Conservation (phyloP, 805 yeast genomes). For the Myxozyma geophila region DNA sequence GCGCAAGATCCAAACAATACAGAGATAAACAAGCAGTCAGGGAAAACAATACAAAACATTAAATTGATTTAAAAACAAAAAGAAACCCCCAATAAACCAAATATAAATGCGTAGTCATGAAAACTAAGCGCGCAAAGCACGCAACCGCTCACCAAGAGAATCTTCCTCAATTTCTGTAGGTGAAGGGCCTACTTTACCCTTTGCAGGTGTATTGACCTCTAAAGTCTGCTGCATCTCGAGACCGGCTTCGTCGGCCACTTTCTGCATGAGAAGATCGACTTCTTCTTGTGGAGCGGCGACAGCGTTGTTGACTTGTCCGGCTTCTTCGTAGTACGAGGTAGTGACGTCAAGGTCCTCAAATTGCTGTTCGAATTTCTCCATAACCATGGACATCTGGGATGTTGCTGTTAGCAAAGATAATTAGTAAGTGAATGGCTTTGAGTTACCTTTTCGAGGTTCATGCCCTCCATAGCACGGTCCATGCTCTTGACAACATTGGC, state of each 20-base stretch:
- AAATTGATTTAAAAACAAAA: background rate
- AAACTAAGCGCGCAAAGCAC: conserved; percentile 66
- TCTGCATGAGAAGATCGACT: conserved; percentile 85
- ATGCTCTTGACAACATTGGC: conserved; percentile 88
- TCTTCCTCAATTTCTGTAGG: conserved; percentile 71
- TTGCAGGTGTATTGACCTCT: conserved; percentile 54
- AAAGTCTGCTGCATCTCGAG: conserved; percentile 86
- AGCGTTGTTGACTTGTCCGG: conserved; percentile 87
- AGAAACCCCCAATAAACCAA: background rate
- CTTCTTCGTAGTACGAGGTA: conserved; percentile 88
- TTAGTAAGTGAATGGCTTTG: background rate
- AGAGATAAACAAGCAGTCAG: too few relatives aligned
- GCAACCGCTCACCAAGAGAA: conserved; percentile 78
- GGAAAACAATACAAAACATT: too few relatives aligned
- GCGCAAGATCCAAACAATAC: too few relatives aligned
- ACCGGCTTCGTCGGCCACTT: conserved; percentile 97
- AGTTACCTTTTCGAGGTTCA: conserved; percentile 77
- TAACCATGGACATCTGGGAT: conserved; percentile 72
- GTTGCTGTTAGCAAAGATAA: background rate
- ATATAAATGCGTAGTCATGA: background rate
- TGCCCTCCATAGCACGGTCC: conserved; percentile 93
- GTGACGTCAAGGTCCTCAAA: conserved; percentile 95
- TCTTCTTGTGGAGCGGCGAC: conserved; percentile 92
- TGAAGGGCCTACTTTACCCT: conserved; percentile 60
- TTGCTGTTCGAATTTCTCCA: conserved; percentile 96